These are phyloP conservation scores for Cornus controversa DNA, from an alignment of 148 eudicot species.

Conservation along the genomic window DNA sequence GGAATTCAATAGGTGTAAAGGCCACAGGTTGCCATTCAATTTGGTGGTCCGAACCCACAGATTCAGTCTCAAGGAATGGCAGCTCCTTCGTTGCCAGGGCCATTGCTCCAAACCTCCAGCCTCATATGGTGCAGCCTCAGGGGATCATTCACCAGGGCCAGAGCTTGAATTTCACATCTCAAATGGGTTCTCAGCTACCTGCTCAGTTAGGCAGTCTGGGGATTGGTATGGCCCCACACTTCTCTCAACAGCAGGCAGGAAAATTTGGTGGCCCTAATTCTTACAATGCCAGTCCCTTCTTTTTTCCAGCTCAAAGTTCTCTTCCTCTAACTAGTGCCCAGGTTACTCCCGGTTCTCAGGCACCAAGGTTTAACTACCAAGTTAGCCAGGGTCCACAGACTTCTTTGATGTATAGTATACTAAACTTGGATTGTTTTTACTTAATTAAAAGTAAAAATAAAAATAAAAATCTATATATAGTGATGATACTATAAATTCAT, in stretches of 20 bases:
- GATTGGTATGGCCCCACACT: constrained; percentile 52
- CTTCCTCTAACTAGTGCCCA: constrained; percentile 45
- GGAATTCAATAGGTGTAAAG: constrained; percentile 1
- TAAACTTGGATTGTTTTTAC: no score
- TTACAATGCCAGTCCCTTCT: constrained; percentile 33
- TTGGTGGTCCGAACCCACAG: constrained; percentile 52
- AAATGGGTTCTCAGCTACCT: constrained; percentile 50
- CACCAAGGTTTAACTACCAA: constrained; percentile 53
- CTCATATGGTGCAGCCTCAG: constrained; percentile 65
- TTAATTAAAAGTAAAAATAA: no score
- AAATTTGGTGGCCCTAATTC: constrained; percentile 40
- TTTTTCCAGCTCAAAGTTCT: constrained; percentile 40
- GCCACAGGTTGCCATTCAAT: constrained; percentile 46
- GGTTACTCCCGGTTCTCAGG: constrained; percentile 45
- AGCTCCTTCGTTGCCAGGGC: constrained; percentile 46
- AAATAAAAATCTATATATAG: no score
- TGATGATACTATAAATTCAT: no score
- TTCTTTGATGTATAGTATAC: constrained; percentile 22
- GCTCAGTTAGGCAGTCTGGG: constrained; percentile 68
- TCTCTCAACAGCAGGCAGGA: constrained; percentile 54
- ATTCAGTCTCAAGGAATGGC: constrained; percentile 45
- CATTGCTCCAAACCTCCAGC: constrained; percentile 57
- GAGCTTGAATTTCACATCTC: constrained; percentile 53
- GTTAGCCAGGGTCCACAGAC: constrained; percentile 40
- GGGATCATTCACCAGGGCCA: constrained; percentile 81